Conservation (phyloP, 2,329 filamentous ascomycete species). For the Neofusicoccum sp. region DNA sequence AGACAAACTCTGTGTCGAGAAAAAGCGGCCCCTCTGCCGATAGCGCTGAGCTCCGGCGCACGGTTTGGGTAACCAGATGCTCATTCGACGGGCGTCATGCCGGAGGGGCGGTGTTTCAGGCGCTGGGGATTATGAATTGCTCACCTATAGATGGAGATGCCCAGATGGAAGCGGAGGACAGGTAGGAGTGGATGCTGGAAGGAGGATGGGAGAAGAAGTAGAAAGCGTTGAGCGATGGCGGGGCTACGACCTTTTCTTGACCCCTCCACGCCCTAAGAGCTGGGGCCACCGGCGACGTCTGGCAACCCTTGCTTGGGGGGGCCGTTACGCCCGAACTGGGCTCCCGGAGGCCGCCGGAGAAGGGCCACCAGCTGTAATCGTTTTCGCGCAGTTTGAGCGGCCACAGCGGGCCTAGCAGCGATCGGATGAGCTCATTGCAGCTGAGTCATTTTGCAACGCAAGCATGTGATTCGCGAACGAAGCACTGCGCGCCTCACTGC, state of each 20-base stretch:
- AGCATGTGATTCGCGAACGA: no score
- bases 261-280: conserved; percentile 13
- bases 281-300: background rate
- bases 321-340: no score
- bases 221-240: conserved; percentile 19
- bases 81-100: conserved; percentile 13
- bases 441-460: no score
- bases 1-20: conserved; percentile 18
- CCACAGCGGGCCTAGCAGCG: no score
- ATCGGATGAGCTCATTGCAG: no score
- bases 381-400: no score
- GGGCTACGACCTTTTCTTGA: conserved; percentile 6
- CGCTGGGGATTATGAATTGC: background rate
- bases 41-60: conserved; percentile 15
- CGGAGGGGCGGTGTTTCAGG: conserved; percentile 4
- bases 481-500: no score
- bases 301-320: no score
- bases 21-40: conserved; percentile 17
- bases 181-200: background rate
- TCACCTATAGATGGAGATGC: conserved; percentile 6
- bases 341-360: no score
- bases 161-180: background rate
- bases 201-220: background rate
- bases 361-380: no score
- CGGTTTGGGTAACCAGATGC: conserved; percentile 18